These are phyloP conservation scores for Cutaneotrichosporon curvatum DNA, from an alignment of 1,284 basidiomycete species.

Conservation along the genomic window DNA sequence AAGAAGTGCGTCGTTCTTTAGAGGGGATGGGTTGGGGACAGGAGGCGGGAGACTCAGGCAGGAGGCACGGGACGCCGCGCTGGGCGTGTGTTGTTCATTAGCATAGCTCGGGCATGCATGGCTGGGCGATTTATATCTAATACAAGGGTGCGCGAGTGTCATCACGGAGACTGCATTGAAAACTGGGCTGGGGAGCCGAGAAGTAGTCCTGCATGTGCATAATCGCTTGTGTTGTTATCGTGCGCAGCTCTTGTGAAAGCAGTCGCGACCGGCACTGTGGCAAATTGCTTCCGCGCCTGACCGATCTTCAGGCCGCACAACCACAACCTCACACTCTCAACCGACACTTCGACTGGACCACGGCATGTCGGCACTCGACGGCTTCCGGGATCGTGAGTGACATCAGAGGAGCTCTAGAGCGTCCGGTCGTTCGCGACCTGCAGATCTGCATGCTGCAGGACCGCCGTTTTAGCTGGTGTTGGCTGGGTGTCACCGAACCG, in stretches of 20 bases:
- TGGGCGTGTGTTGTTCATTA: conserved; percentile 5
- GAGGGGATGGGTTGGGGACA: background rate
- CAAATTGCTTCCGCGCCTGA: conserved; percentile 3
- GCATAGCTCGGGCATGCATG: background rate
- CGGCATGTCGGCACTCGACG: conserved; percentile 38
- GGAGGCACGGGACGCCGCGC: too few species aligned
- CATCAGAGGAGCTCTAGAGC: background rate
- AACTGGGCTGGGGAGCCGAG: too few species aligned
- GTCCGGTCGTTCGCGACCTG: background rate
- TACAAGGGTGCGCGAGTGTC: too few species aligned
- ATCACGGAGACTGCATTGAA: too few species aligned
- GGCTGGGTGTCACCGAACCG: too few species aligned
- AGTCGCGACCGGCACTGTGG: background rate
- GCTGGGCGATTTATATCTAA: too few species aligned
- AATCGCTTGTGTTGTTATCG: too few species aligned
- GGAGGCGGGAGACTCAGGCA: background rate
- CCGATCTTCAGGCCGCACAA: background rate
- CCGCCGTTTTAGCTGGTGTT: too few species aligned
- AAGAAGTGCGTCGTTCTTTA: conserved; percentile 74
- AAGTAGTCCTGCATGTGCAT: too few species aligned
- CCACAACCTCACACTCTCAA: background rate
- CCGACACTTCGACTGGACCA: background rate
- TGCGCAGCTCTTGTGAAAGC: too few species aligned
- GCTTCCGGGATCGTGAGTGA: conserved; percentile 40
- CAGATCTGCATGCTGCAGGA: too few species aligned